These are phyloP conservation scores for Arthrocladium fulminans DNA, from an alignment of 2,329 filamentous ascomycete species.

Conservation along the genomic window DNA sequence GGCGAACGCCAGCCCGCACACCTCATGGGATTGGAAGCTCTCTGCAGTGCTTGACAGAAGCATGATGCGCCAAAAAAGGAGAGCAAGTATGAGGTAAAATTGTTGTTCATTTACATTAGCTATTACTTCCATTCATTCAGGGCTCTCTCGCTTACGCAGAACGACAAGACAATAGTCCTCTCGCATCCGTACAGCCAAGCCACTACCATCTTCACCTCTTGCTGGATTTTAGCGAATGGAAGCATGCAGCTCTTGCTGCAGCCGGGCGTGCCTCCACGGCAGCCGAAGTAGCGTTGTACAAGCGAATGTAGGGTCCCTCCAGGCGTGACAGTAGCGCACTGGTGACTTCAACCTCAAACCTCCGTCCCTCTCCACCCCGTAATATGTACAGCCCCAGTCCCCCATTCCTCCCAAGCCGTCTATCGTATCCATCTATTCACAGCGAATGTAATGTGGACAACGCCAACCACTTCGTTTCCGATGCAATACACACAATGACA, in stretches of 20 bases:
- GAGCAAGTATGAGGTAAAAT: too few relatives aligned
- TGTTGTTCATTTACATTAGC: constrained; percentile 1
- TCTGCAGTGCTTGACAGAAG: too few relatives aligned
- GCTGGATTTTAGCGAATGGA: neutral
- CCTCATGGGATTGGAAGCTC: too few relatives aligned
- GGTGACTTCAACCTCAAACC: neutral
- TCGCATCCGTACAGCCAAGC: neutral
- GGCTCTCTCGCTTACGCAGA: neutral
- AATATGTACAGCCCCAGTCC: neutral
- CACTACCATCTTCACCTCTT: neutral
- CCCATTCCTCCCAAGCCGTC: neutral
- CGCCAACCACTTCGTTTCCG: neutral
- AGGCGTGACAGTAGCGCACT: neutral
- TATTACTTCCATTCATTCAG: constrained; percentile 1
- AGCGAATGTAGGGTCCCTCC: neutral
- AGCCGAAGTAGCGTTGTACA: neutral
- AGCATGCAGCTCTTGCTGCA: neutral
- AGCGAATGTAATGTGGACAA: neutral
- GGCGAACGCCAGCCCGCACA: too few relatives aligned
- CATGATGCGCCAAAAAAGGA: too few relatives aligned
- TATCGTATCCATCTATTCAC: neutral
- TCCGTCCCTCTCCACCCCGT: too few relatives aligned
- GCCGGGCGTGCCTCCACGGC: neutral
- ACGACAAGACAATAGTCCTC: neutral
- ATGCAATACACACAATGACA: neutral